Conservation (phyloP, 2,329 filamentous ascomycete species). For the Cadophora malorum region DNA sequence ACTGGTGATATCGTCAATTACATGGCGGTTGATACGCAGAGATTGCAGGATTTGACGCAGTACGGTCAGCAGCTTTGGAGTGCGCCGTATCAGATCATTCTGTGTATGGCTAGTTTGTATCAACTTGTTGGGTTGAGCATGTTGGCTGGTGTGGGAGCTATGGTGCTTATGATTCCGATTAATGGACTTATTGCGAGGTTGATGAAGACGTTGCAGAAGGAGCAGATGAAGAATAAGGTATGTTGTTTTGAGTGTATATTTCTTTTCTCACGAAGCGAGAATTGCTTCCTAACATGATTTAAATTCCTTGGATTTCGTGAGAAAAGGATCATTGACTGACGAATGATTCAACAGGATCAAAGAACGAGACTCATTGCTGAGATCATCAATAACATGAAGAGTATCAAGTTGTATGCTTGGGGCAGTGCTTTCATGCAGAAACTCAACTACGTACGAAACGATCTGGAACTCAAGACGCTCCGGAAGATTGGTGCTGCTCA, state of each 20-base stretch:
- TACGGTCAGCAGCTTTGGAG: slow-evolving; percentile 97
- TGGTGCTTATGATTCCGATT: slow-evolving; percentile 97
- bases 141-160: slow-evolving; percentile 92
- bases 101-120: slow-evolving; percentile 96
- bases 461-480: slow-evolving; percentile 92
- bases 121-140: slow-evolving; percentile 94
- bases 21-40: slow-evolving; percentile 98
- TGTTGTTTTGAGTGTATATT: too few relatives aligned
- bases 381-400: slow-evolving; percentile 99
- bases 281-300: too few relatives aligned
- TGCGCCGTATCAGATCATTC: slow-evolving; percentile 91
- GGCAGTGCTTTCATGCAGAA: slow-evolving; percentile 97
- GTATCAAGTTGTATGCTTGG: slow-evolving; percentile 98
- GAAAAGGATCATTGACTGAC: too few relatives aligned
- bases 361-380: slow-evolving; percentile 94
- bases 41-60: slow-evolving; percentile 91
- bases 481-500: slow-evolving; percentile 95
- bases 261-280: too few relatives aligned
- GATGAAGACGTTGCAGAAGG: slow-evolving; percentile 94
- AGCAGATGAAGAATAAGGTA: slow-evolving; percentile 97
- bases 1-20: slow-evolving; percentile 99
- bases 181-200: slow-evolving; percentile 90
- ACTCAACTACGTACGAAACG: slow-evolving; percentile 94
- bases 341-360: slow-evolving; percentile 60
- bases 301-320: too few relatives aligned